phyloP scores from a whole-genome alignment of 2,329 filamentous ascomycete genomes.

The Fusarium pseudograminearum region DNA sequence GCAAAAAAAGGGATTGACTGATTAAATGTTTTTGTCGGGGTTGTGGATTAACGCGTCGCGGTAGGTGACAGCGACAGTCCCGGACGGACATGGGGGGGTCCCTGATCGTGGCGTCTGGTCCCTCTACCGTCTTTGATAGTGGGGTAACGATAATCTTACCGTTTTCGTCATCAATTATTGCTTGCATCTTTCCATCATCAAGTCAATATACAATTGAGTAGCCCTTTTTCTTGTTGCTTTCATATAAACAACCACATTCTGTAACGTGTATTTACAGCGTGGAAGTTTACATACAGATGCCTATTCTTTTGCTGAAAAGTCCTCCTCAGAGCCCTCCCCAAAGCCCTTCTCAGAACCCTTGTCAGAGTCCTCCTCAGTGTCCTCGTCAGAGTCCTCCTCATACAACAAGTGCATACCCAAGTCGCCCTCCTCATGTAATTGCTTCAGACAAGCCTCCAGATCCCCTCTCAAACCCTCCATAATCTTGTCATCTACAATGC shows the following conservation, averaged over 20 bases:
- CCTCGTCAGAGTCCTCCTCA: background rate
- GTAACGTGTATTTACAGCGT: background rate
- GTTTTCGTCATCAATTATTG: background rate
- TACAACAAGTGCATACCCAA: conserved; percentile 2
- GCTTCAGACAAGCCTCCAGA: conserved; percentile 45
- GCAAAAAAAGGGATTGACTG: conserved; percentile 35
- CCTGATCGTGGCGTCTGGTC: conserved; percentile 15
- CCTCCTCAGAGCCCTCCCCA: too few species aligned
- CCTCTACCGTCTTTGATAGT: conserved; percentile 24
- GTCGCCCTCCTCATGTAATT: conserved; percentile 43
- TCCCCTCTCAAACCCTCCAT: conserved; percentile 55
- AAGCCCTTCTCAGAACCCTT: too few species aligned
- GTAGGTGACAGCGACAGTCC: conserved; percentile 7
- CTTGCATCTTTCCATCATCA: background rate
- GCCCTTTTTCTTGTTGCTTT: too few species aligned
- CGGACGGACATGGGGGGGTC: conserved; percentile 14
- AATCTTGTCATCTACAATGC: conserved; percentile 55
- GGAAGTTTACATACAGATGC: background rate
- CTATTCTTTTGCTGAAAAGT: too few species aligned
- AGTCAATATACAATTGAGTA: too few species aligned
- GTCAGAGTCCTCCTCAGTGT: too few species aligned
- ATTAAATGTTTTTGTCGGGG: conserved; percentile 40
- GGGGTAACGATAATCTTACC: conserved; percentile 8
- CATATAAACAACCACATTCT: background rate
- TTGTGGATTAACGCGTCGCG: conserved; percentile 34